Conservation (phyloP, 805 yeast genomes). For the Ogataea neopini region DNA sequence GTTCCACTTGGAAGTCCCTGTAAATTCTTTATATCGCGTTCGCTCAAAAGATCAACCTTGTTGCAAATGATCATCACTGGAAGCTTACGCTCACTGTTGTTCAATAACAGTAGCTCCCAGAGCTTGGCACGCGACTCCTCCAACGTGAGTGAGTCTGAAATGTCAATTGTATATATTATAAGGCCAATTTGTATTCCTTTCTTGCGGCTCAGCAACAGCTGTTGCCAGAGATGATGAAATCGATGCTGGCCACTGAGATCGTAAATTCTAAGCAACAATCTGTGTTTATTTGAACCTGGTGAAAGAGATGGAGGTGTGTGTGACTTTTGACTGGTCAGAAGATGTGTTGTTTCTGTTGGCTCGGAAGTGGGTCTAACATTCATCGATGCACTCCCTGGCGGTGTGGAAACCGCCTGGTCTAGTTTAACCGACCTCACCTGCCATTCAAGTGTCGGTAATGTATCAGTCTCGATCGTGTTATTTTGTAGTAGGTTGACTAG, state of each 20-base stretch:
- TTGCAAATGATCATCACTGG: conserved; percentile 35
- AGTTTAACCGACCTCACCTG: conserved; percentile 17
- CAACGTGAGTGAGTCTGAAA: conserved; percentile 32
- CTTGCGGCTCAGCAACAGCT: conserved; percentile 9
- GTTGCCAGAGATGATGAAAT: conserved; percentile 28
- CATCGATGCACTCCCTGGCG: conserved; percentile 13
- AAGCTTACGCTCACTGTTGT: conserved; percentile 18
- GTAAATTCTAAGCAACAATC: conserved; percentile 22
- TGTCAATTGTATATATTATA: conserved; percentile 32
- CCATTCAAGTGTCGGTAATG: conserved; percentile 30
- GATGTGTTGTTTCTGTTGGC: background rate
- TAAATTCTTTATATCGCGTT: conserved; percentile 15
- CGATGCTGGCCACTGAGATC: conserved; percentile 36
- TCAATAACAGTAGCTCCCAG: conserved; percentile 21
- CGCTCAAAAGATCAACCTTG: conserved; percentile 30
- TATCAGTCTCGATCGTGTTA: conserved; percentile 14
- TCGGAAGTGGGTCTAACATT: conserved; percentile 6
- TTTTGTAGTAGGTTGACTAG: conserved; percentile 22
- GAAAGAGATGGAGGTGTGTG: background rate
- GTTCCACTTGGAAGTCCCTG: conserved; percentile 7
- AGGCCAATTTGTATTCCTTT: conserved; percentile 21
- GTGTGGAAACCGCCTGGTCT: conserved; percentile 8
- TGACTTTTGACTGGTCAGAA: background rate
- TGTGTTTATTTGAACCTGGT: conserved; percentile 5
- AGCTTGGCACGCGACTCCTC: conserved; percentile 24